Conservation (phyloP, 176 grass and related monocot genomes). For the Hordeum vulgare region MorexV3_pseudomolecules_assembly NC_058519.1:536691145-536691644, state of each 20-base stretch:
- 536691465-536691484: constrained; percentile 4
- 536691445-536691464: constrained; percentile 15
- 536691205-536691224: constrained; percentile 18
- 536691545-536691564: constrained; percentile 45
- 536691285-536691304: constrained; percentile 24
- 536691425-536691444: constrained; percentile 3
- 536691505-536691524: constrained; percentile 69
- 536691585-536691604: not conserved
- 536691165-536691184: constrained; percentile 25
- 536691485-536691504: constrained; percentile 43
- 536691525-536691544: constrained; percentile 32
- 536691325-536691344: not conserved
- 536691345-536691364: constrained; percentile 10
- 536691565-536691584: no score
- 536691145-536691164: constrained; percentile 18
- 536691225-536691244: not conserved
- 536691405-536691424: not conserved
- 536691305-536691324: constrained; percentile 6
- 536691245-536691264: not conserved
- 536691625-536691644: constrained; percentile 61
- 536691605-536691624: constrained; percentile 30
- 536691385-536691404: constrained; percentile 40
- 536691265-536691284: constrained; percentile 24
- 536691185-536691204: constrained; percentile 23
- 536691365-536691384: constrained; percentile 38